Evolutionary conservation across 176 grass and related monocot species (phyloP), one percentile per base, ranked within the genome.

Genomic region (Chrysopogon serrulatus): DNA sequence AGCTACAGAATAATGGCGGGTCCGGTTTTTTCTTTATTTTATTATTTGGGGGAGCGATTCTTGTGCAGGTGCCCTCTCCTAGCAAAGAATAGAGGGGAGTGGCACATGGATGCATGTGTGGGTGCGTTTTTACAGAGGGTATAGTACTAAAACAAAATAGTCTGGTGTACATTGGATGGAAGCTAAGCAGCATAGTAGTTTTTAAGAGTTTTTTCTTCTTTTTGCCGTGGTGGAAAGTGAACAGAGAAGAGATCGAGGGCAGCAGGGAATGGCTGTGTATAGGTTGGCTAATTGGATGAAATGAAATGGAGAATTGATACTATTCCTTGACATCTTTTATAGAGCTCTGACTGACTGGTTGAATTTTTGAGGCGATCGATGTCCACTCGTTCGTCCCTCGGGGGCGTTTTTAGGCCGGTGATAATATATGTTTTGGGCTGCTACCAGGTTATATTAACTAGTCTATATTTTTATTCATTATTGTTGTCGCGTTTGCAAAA

Each of bases 91-190:
- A 10, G 56, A 83, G 65, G 57, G 59, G 82, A 73, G 78, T 10
- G 75, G 84, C 75, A 5, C 26, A 5, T 11, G 39, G n/a, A 16
- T 34, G 75, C 18, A 1, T 60, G 54, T 23, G 53, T 41, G 40
- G 9, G 40, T 24, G 53, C 54, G 54, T 60, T 60, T 60, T 60
- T 56, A 60, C 24, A 60, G 56, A 11, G 56, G 56, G 10, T 60
- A 60, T 27, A n/a, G n/a, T n/a, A n/a, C n/a, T n/a, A 60, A 60
- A 60, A 27, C 56, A 60, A 54, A n/a, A 16, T 76, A 8, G 48
- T 33, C 53, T 76, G 18, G 44, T 86, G 89, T 87, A 90, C 65
- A 81, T 81, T 34, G 72, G 19, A 47, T 72, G 56, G 45, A n/a
- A 37, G 84, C 47, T 24, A 59, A 59, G 84, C 74, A 79, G 48